Evolutionary conservation across 202 grass and related monocot species (phyloP), one percentile per base, ranked within the genome.

Genomic region (Bolboschoenoplectus hybrid): DNA sequence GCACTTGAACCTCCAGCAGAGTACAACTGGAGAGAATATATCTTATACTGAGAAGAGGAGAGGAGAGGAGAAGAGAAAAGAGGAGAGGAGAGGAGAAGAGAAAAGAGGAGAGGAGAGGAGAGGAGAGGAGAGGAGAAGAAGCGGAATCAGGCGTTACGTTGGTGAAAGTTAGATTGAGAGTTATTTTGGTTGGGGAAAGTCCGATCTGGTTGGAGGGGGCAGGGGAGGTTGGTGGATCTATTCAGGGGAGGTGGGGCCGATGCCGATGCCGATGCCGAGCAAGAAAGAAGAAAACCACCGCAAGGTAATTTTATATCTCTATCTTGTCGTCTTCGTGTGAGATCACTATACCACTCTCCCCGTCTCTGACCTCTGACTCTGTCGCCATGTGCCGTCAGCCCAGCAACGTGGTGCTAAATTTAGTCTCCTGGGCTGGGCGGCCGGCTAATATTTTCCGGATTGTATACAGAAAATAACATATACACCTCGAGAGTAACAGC

Each of bases 191-290:
- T 41, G 52, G 52, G 35, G 69, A 70, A 72, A 72, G 40, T 73
- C 69, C 17, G 68, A 72, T 78, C 51, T 78, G 51, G 74, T 78
- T 78, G 74, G 51, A 14, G 13, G 45, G 51, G 45, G 9, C 44
- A 74, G 20, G 19, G 26, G 47, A 52, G 73, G 26, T 77, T 16
- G 74, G 74, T 79, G 74, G 74, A 58, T 79, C 51, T 57, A 78
- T 40, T 55, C 11, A 26, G 26, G 26, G 26, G 26, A 73, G 69
- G 44, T 5, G 43, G 43, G 44, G 44, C 44, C 70, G 2, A 74
- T 12, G 70, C 9, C 17, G 2, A 74, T 12, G 70, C 9, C 17
- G 7, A 10, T 6, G 19, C 44, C 41, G 68, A 43, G 68, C 8
- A 40, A 8, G 7, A 8, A 20, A 43, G 44, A 74, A 32, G 43